phyloP scores from a whole-genome alignment of 2,329 filamentous ascomycete species.

The Gnomoniopsis sp. region DNA sequence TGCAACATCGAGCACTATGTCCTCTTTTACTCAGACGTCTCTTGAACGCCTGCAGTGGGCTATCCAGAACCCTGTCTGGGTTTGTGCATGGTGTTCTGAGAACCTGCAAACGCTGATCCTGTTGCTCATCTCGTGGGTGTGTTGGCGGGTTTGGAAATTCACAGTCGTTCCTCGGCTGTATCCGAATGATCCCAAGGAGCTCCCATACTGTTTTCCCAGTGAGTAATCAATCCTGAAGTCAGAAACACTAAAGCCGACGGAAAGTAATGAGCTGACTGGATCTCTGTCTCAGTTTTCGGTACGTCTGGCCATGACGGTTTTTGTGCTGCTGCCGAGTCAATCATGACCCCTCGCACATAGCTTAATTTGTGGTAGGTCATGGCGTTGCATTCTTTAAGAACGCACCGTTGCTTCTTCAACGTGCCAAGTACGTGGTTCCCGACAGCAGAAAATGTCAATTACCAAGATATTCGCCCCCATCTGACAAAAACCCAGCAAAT shows the following conservation, averaged over 20 bases:
- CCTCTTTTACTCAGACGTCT: no score
- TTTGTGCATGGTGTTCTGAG: no score
- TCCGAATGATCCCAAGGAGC: neutral
- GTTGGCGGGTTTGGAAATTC: neutral
- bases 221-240: neutral
- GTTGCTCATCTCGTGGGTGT: no score
- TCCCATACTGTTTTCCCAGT: neutral
- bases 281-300: neutral
- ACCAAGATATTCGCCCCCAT: neutral
- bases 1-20: no score
- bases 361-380: neutral
- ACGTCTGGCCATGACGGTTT: neutral
- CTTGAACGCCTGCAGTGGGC: no score
- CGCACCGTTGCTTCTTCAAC: no score
- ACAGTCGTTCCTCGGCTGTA: neutral
- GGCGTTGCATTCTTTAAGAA: neutral
- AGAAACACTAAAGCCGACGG: neutral
- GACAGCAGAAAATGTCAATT: neutral
- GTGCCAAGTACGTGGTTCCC: neutral
- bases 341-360: neutral
- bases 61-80: no score
- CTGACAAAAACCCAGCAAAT: neutral
- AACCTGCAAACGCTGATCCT: no score
- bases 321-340: neutral
- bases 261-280: no score